Evolutionary conservation across 148 eudicot genomes (phyloP), one percentile per base, ranked within the genome.

Genomic region (Polygonum maritimum): DNA sequence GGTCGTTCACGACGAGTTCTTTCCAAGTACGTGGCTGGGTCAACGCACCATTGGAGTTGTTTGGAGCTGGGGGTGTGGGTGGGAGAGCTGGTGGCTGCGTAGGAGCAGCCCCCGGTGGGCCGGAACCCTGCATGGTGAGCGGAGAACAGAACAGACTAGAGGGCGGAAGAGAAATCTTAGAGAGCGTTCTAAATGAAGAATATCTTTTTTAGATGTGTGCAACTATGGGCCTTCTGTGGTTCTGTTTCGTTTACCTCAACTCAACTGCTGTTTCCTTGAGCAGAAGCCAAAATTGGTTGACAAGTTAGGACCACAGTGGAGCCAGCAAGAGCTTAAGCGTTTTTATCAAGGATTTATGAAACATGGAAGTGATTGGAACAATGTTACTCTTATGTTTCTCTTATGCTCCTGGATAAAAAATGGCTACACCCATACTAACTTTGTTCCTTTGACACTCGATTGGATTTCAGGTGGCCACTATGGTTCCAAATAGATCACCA

Each of bases 221-320:
- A 31, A 48, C 47, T 79, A 18, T 39, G 62, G 39, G 44, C 16
- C 40, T 63, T 63, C 39, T 31, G 1, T 14, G 3, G 71, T 36
- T 1, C 5, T 36, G 45, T 35, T 67, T 67, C 71, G 16, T 67
- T 35, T 36, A 36, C 15, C 5, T 48, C 45, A 44, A 15, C 35
- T 21, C 33, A 26, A 72, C 11, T 41, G 51, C 45, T 48, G 48
- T 65, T 79, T 48, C 21, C 12, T 71, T 78, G 71, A 44, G 73
- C 82, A 89, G 92, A 89, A 89, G 70, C 84, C 84, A 73, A 87
- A 84, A 82, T 55, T 82, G 78, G 78, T 85, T 33, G 83, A 85
- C 78, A 74, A 81, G 85, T 81, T 89, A 36, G 92, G 92, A 76
- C 81, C 86, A 58, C 83, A 81, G 75, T 89, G 92, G 92, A 87